These are phyloP conservation scores for Candida coleopterorum DNA, from an alignment of 805 yeast species.

Conservation along the genomic window DNA sequence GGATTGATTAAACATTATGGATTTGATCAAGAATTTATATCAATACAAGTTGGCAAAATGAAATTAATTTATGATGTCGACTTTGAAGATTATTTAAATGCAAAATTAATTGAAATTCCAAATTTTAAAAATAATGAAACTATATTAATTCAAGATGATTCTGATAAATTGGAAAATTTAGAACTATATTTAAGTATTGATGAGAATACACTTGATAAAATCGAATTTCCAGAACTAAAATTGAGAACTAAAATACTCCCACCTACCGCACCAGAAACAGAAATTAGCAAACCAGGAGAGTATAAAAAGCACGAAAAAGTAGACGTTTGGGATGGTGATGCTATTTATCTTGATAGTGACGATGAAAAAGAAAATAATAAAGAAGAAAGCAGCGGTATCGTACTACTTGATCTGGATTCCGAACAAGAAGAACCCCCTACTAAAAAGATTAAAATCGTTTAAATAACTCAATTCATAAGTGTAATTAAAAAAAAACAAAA, in stretches of 20 bases:
- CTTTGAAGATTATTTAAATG: constrained; percentile 70
- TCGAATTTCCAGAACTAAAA: constrained; percentile 12
- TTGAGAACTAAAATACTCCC: constrained; percentile 13
- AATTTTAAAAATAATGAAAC: constrained; percentile 60
- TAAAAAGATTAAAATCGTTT: constrained; percentile 7
- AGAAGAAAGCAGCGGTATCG: constrained; percentile 3
- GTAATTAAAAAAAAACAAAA: constrained; percentile 8
- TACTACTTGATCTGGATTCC: not conserved
- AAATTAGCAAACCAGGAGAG: constrained; percentile 4
- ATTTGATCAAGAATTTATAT: constrained; percentile 48
- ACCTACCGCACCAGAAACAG: not conserved
- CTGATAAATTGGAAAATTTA: constrained; percentile 56
- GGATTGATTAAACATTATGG: constrained; percentile 44
- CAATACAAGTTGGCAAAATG: constrained; percentile 54
- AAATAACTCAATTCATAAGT: too few relatives aligned
- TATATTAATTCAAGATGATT: constrained; percentile 74
- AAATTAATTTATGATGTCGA: constrained; percentile 78
- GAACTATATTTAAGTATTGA: constrained; percentile 50
- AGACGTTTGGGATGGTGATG: constrained; percentile 3
- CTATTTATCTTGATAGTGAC: not conserved
- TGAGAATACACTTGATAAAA: constrained; percentile 5
- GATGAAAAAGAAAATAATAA: constrained; percentile 2
- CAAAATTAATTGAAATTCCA: constrained; percentile 41
- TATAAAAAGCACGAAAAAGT: constrained; percentile 11
- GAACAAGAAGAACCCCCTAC: constrained; percentile 11